Evolutionary conservation across 768 basidiomycete species (phyloP).

Genomic region (Hericium erinaceus): DNA sequence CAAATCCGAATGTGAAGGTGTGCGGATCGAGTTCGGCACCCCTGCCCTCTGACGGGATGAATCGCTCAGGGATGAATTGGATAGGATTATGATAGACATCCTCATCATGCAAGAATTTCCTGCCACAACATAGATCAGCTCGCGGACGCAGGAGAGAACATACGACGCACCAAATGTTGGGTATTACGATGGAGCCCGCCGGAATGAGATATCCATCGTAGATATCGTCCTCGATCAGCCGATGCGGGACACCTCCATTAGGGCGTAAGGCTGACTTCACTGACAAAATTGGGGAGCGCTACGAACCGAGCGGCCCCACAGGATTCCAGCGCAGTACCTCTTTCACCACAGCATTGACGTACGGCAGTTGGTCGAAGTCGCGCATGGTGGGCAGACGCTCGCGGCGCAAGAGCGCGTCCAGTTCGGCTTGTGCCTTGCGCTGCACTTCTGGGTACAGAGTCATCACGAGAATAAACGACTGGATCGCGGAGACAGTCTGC

Average conservation of each 20-base stretch:
- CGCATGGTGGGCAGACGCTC: slow-evolving; percentile 6
- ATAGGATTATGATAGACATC: background rate
- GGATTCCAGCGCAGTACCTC: slow-evolving; percentile 6
- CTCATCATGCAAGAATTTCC: background rate
- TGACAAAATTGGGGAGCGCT: too few species aligned
- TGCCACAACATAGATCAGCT: background rate
- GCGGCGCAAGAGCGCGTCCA: slow-evolving; percentile 5
- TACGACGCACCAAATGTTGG: background rate
- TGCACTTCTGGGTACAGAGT: slow-evolving; percentile 7
- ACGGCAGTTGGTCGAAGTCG: slow-evolving; percentile 1
- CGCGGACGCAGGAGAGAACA: background rate
- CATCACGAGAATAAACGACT: slow-evolving; percentile 6
- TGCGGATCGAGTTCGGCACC: background rate
- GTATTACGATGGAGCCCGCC: background rate
- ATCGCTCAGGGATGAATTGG: background rate
- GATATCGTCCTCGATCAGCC: slow-evolving; percentile 2
- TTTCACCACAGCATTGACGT: background rate
- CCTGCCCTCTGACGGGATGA: background rate
- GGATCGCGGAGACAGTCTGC: background rate
- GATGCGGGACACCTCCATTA: background rate
- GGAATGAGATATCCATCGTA: slow-evolving; percentile 8
- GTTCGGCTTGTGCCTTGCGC: slow-evolving; percentile 8
- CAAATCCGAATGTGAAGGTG: background rate
- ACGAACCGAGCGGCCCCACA: background rate
- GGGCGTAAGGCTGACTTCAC: background rate